phyloP scores from a whole-genome alignment of 2,329 filamentous ascomycete genomes.

The Colletotrichum viniferum region DNA sequence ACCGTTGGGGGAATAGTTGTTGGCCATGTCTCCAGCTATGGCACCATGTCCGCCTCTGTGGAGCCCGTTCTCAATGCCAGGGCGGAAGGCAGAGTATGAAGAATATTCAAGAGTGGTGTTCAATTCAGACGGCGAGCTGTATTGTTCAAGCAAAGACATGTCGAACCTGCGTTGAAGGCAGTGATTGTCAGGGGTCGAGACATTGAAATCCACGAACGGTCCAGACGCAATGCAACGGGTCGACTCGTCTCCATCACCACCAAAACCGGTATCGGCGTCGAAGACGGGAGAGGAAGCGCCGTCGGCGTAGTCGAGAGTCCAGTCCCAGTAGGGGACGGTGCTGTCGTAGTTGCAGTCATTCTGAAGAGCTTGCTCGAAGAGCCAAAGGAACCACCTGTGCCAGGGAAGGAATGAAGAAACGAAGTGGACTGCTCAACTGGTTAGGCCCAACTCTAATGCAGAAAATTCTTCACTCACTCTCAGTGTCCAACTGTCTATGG shows the following conservation, averaged over 20 bases:
- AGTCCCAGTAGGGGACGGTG: slow-evolving; percentile 35
- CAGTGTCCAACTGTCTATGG: background rate
- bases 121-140: background rate
- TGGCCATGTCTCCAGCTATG: slow-evolving; percentile 20
- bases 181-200: slow-evolving; percentile 19
- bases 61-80: background rate
- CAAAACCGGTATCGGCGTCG: slow-evolving; percentile 30
- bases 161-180: background rate
- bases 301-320: slow-evolving; percentile 32
- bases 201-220: slow-evolving; percentile 26
- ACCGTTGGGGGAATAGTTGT: slow-evolving; percentile 4
- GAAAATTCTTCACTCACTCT: background rate
- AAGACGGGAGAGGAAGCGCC: slow-evolving; percentile 26
- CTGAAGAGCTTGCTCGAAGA: slow-evolving; percentile 32
- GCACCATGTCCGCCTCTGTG: background rate
- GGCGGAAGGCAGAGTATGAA: background rate
- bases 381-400: slow-evolving; percentile 36
- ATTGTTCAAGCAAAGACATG: background rate
- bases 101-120: background rate
- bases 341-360: slow-evolving; percentile 15
- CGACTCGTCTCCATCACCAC: slow-evolving; percentile 26
- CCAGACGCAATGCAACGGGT: slow-evolving; percentile 19
- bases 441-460: background rate
- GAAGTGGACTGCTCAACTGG: background rate
- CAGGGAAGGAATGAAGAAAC: slow-evolving; percentile 33